A percentile compares a stretch with the other conserved stretches of the same genome.
Conservation (phyloP, 495 filamentous ascomycete genomes). For the Penicillium tannophilum region DNA sequence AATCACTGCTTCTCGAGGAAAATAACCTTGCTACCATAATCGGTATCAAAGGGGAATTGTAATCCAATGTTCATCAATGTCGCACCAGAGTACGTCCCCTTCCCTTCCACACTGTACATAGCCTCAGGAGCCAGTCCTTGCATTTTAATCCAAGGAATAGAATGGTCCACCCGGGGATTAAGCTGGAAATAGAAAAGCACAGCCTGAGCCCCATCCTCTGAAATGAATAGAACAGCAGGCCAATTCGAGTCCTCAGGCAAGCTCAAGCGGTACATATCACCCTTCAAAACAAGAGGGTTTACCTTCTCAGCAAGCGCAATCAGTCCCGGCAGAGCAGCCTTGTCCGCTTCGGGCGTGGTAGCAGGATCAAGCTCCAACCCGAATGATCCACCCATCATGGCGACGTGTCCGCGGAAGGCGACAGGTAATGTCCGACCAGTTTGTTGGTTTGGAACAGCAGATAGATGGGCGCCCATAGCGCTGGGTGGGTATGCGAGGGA, state of each 20-base stretch:
- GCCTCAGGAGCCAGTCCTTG: conserved; percentile 47
- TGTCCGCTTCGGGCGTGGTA: conserved; percentile 43
- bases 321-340: conserved; percentile 45
- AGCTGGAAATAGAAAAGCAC: conserved; percentile 56
- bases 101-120: conserved; percentile 44
- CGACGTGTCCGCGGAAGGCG: conserved; percentile 55
- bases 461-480: conserved; percentile 59
- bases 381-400: conserved; percentile 59
- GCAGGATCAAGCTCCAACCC: conserved; percentile 56
- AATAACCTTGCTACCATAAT: conserved; percentile 47
- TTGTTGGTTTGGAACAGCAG: conserved; percentile 54
- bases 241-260: conserved; percentile 56
- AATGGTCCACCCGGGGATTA: conserved; percentile 42
- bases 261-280: conserved; percentile 53
- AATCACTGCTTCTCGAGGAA: conserved; percentile 38
- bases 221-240: conserved; percentile 56
- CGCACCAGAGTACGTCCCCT: conserved; percentile 43
- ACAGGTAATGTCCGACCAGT: conserved; percentile 50
- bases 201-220: conserved; percentile 39
- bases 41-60: conserved; percentile 37
- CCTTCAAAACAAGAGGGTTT: conserved; percentile 52
- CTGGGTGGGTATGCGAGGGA: conserved; percentile 56
- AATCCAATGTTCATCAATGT: conserved; percentile 54
- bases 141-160: conserved; percentile 45
- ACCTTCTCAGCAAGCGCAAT: conserved; percentile 51